Conservation (phyloP, 306 rosid species). For the peach (Prunus persica) region Prunus_persica_NCBIv2 NC_034015.1:1305501-1306000, state of each 20-base stretch:
- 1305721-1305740: conserved; percentile 57
- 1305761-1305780: conserved; percentile 55
- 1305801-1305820: conserved; percentile 34
- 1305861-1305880: conserved; percentile 1
- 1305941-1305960: conserved; percentile 80
- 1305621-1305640: too few species aligned
- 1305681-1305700: too few species aligned
- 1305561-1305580: too few species aligned
- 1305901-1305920: background rate
- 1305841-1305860: conserved; percentile 6
- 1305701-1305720: conserved; percentile 52
- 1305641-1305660: too few species aligned
- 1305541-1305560: too few species aligned
- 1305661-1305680: too few species aligned
- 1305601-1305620: too few species aligned
- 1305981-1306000: conserved; percentile 73
- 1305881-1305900: background rate
- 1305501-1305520: too few species aligned
- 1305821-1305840: background rate
- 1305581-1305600: too few species aligned
- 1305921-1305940: conserved; percentile 29
- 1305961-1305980: conserved; percentile 59
- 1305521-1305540: too few species aligned
- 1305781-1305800: conserved; percentile 64
- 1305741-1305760: conserved; percentile 42